phyloP scores from a whole-genome alignment of 352 stramenopile species.

The Phytophthora palmivora region DNA sequence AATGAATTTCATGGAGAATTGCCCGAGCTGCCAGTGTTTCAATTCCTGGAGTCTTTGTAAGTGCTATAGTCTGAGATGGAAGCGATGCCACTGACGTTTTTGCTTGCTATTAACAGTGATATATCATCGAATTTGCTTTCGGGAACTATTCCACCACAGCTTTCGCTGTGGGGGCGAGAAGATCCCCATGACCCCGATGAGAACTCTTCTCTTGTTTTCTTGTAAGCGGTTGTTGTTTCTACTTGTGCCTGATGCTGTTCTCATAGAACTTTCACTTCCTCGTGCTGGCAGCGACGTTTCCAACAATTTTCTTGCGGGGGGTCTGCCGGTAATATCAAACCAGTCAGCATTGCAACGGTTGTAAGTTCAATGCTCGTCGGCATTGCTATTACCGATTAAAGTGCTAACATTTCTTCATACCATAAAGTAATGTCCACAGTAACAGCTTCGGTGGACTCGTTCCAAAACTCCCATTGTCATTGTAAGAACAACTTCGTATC shows the following conservation, averaged over 20 bases:
- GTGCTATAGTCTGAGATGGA: slow-evolving; percentile 1
- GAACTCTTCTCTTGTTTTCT: slow-evolving; percentile 42
- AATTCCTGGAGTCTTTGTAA: slow-evolving; percentile 52
- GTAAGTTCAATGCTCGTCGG: slow-evolving; percentile 37
- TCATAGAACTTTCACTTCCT: background rate
- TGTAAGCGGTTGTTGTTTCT: slow-evolving; percentile 38
- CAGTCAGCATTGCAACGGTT: slow-evolving; percentile 53
- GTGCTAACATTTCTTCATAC: slow-evolving; percentile 5
- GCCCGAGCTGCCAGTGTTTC: slow-evolving; percentile 36
- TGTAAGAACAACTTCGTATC: slow-evolving; percentile 32
- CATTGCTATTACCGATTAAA: background rate
- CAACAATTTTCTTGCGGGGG: slow-evolving; percentile 50
- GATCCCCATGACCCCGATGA: slow-evolving; percentile 63
- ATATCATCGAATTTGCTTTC: slow-evolving; percentile 59
- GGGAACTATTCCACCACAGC: slow-evolving; percentile 43
- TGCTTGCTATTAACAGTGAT: slow-evolving; percentile 42
- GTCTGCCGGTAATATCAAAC: slow-evolving; percentile 51
- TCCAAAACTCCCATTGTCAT: slow-evolving; percentile 27
- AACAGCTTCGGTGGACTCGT: slow-evolving; percentile 45
- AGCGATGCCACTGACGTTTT: background rate
- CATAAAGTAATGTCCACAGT: slow-evolving; percentile 39
- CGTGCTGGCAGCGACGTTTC: slow-evolving; percentile 49
- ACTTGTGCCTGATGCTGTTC: background rate
- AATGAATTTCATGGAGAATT: slow-evolving; percentile 56
- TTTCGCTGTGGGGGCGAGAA: slow-evolving; percentile 51